Conservation (phyloP, 2,329 filamentous ascomycete genomes). For the Exophiala aquamarina region DNA sequence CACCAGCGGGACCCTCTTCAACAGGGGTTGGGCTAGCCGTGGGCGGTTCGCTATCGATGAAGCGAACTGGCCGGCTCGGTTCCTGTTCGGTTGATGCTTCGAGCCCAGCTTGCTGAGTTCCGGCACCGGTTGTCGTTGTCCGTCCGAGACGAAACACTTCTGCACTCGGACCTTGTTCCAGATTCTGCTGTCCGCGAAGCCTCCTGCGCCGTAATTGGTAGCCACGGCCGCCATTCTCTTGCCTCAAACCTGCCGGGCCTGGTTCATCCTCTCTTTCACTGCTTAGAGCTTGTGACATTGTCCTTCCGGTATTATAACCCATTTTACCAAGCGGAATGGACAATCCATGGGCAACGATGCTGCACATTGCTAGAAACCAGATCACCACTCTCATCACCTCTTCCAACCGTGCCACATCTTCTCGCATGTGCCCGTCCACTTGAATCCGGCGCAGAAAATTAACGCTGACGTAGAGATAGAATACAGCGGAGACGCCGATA, state of each 20-base stretch:
- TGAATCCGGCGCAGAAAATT: constrained; percentile 67
- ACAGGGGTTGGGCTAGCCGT: constrained; percentile 6
- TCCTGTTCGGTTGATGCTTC: constrained; percentile 10
- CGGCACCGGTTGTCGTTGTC: neutral
- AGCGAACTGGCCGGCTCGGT: constrained; percentile 14
- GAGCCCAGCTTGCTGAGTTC: neutral
- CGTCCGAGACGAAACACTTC: constrained; percentile 13
- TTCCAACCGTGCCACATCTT: constrained; percentile 64
- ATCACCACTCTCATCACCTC: constrained; percentile 72
- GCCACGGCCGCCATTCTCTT: neutral
- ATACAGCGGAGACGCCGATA: constrained; percentile 85
- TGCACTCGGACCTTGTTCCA: constrained; percentile 9
- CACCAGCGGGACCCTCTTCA: neutral
- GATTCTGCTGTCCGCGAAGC: constrained; percentile 1
- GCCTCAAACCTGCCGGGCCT: constrained; percentile 7
- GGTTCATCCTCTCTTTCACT: constrained; percentile 30
- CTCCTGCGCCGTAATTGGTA: constrained; percentile 14
- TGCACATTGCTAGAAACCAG: constrained; percentile 84
- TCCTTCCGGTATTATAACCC: constrained; percentile 47
- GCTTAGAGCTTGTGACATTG: constrained; percentile 47
- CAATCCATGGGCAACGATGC: constrained; percentile 71
- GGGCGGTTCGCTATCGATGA: constrained; percentile 13
- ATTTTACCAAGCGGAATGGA: constrained; percentile 68
- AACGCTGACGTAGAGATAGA: constrained; percentile 79
- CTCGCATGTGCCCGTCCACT: constrained; percentile 60